These are phyloP conservation scores for Brassica rapa DNA, from an alignment of 345 rosid genomes.

Conservation along the genomic window DNA sequence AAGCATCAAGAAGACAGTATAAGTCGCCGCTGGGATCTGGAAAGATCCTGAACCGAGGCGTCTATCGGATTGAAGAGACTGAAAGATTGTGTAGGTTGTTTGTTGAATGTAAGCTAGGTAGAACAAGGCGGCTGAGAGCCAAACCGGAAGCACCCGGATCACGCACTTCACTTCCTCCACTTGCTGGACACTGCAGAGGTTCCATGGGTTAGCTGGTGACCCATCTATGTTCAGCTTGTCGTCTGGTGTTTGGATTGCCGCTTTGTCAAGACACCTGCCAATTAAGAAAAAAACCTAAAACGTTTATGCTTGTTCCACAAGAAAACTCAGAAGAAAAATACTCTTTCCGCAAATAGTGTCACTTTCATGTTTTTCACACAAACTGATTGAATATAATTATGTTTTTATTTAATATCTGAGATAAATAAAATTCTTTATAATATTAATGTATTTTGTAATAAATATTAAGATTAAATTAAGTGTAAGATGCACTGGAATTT, in stretches of 20 bases:
- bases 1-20: conserved; percentile 55
- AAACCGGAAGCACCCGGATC: conserved; percentile 57
- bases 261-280: conserved; percentile 61
- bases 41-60: conserved; percentile 45
- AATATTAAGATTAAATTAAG: no score
- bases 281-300: conserved; percentile 8
- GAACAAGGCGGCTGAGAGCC: conserved; percentile 54
- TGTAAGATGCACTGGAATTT: no score
- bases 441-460: no score
- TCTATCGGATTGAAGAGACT: conserved; percentile 61
- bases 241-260: conserved; percentile 49
- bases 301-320: not conserved
- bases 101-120: conserved; percentile 50
- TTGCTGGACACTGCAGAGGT: conserved; percentile 66
- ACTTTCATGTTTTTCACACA: no score
- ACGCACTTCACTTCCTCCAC: conserved; percentile 69
- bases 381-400: no score
- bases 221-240: conserved; percentile 55
- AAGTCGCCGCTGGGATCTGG: conserved; percentile 57
- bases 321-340: not conserved
- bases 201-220: conserved; percentile 57
- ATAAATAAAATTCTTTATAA: no score
- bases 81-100: conserved; percentile 59
- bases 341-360: no score
- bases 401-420: no score